Percentiles rank a stretch among this genome's conserved stretches.
These are phyloP conservation scores for Celoporthe dispersa DNA, from an alignment of 2,329 filamentous ascomycete genomes.

Conservation along the genomic window DNA sequence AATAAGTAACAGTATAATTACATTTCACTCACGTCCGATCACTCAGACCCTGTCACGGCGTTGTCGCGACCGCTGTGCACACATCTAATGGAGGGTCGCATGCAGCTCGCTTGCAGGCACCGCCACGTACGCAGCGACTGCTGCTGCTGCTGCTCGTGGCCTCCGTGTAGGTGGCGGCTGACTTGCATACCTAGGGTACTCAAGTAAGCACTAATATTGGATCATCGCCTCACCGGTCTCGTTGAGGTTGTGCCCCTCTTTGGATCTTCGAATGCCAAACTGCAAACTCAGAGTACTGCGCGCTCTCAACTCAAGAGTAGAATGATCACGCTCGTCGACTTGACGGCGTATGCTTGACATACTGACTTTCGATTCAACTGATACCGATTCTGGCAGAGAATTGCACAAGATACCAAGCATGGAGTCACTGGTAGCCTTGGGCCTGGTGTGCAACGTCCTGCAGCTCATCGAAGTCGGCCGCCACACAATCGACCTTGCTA, in stretches of 20 bases:
- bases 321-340: background rate
- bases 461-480: constrained; percentile 10
- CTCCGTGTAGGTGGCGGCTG: background rate
- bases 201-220: background rate
- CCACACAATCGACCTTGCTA: constrained; percentile 1
- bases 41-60: background rate
- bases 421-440: constrained; percentile 9
- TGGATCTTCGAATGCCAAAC: background rate
- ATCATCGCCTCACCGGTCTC: background rate
- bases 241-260: background rate
- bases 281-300: background rate
- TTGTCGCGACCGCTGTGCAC: background rate
- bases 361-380: background rate
- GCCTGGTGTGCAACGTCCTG: constrained; percentile 15
- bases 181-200: background rate
- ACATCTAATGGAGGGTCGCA: background rate
- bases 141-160: background rate
- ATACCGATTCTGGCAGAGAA: background rate
- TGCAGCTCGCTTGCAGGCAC: background rate
- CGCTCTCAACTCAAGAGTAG: background rate
- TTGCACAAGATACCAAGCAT: background rate
- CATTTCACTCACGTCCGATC: too few relatives aligned
- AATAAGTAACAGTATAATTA: background rate
- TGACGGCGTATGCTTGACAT: background rate
- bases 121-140: background rate